These are phyloP conservation scores for Cladosporium sp. DNA, from an alignment of 2,329 filamentous ascomycete species.

Conservation along the genomic window DNA sequence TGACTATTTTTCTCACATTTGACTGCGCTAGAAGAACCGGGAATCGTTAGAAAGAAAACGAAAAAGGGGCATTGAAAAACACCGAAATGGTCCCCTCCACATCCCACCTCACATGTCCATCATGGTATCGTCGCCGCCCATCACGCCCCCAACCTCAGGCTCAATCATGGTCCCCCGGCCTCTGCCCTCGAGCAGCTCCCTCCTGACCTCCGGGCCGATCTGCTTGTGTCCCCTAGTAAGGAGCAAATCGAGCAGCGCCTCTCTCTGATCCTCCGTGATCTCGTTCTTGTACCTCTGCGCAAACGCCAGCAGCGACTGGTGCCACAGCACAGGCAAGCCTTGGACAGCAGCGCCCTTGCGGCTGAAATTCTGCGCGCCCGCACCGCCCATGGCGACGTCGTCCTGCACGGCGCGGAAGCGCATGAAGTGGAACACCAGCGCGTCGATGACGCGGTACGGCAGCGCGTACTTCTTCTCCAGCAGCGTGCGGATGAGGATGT, in stretches of 20 bases:
- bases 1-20: too few relatives aligned
- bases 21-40: too few relatives aligned
- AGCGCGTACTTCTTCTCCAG: slow-evolving; percentile 97
- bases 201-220: slow-evolving; percentile 86
- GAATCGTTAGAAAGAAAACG: too few relatives aligned
- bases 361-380: slow-evolving; percentile 25
- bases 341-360: slow-evolving; percentile 45
- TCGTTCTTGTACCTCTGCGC: slow-evolving; percentile 93
- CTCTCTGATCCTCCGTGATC: slow-evolving; percentile 90
- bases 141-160: slow-evolving; percentile 48
- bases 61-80: too few relatives aligned
- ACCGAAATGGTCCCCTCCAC: neutral
- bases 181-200: slow-evolving; percentile 82
- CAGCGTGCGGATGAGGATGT: slow-evolving; percentile 89
- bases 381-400: slow-evolving; percentile 55
- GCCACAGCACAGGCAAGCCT: slow-evolving; percentile 84
- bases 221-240: slow-evolving; percentile 78
- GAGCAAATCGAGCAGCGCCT: slow-evolving; percentile 83
- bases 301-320: slow-evolving; percentile 88
- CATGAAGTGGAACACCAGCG: slow-evolving; percentile 93
- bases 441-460: slow-evolving; percentile 90
- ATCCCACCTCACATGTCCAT: slow-evolving; percentile 41
- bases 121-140: slow-evolving; percentile 86
- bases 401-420: slow-evolving; percentile 73
- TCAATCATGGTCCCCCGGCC: slow-evolving; percentile 73